phyloP scores from a whole-genome alignment of 768 basidiomycete species.

The Boletellus ananiceps region DNA sequence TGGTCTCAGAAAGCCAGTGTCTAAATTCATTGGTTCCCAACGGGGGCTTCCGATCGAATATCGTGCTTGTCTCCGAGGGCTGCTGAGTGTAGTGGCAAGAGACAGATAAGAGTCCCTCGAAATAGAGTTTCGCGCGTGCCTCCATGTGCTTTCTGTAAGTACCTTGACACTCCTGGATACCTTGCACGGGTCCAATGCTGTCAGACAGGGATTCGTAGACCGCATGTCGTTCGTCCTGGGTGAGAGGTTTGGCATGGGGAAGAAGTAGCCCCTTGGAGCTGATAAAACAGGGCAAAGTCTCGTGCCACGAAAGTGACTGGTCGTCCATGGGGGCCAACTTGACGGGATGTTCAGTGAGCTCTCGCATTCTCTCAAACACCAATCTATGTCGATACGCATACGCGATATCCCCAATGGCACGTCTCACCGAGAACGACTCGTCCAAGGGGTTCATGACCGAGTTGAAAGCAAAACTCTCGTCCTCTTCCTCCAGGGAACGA shows the following conservation, averaged over 20 bases:
- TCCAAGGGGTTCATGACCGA: constrained; percentile 20
- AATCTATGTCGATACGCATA: constrained; percentile 26
- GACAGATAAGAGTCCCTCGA: constrained; percentile 35
- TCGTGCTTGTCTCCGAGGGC: constrained; percentile 3
- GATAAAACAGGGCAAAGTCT: constrained; percentile 18
- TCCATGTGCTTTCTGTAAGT: constrained; percentile 52
- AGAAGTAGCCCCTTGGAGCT: constrained; percentile 15
- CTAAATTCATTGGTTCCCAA: constrained; percentile 26
- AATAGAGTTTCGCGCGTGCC: constrained; percentile 43
- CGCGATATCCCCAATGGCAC: constrained; percentile 26
- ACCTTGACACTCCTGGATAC: constrained; percentile 48
- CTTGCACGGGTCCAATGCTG: constrained; percentile 42
- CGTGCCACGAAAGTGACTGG: constrained; percentile 10
- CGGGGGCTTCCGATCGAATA: constrained; percentile 12
- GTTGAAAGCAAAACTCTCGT: constrained; percentile 12
- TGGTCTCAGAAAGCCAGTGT: constrained; percentile 30
- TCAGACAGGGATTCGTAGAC: constrained; percentile 50
- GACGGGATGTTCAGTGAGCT: constrained; percentile 16
- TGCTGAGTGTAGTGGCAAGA: constrained; percentile 16
- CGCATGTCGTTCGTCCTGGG: constrained; percentile 42
- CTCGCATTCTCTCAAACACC: constrained; percentile 27
- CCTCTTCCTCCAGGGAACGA: constrained; percentile 2
- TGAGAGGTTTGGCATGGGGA: constrained; percentile 30
- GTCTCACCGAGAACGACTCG: constrained; percentile 25
- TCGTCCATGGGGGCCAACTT: constrained; percentile 9